Percentiles rank a stretch among this genome's conserved stretches.
These are phyloP conservation scores for Lobosporangium transversale DNA, from an alignment of 192 early-diverging fungal species.

Conservation along the genomic window DNA sequence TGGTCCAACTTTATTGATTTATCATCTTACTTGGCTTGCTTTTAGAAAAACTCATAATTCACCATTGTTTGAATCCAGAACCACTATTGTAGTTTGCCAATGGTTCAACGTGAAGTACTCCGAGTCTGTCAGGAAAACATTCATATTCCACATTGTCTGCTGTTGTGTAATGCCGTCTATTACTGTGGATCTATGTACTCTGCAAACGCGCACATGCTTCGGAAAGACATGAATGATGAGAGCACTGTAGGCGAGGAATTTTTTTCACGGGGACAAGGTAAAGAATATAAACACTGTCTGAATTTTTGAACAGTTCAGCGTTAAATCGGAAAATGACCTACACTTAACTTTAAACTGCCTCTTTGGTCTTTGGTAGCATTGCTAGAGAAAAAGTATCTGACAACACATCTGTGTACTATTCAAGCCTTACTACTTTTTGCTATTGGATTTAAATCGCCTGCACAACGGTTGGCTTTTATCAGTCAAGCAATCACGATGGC, in stretches of 20 bases:
- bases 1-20: background rate
- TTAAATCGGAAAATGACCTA: no score
- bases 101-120: constrained; percentile 44
- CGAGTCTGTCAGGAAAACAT: constrained; percentile 47
- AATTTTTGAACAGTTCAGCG: no score
- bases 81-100: constrained; percentile 29
- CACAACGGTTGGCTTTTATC: constrained; percentile 42
- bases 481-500: constrained; percentile 52
- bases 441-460: constrained; percentile 49
- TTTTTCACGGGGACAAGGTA: constrained; percentile 45
- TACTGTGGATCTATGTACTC: constrained; percentile 39
- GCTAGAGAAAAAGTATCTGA: constrained; percentile 49
- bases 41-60: no score
- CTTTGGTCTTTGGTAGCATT: constrained; percentile 13
- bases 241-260: constrained; percentile 46
- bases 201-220: constrained; percentile 9
- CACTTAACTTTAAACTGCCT: no score
- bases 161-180: constrained; percentile 49
- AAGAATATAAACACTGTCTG: background rate
- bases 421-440: constrained; percentile 45
- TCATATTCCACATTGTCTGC: constrained; percentile 43
- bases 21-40: no score
- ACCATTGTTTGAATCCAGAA: no score
- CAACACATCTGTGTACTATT: constrained; percentile 42
- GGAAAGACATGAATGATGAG: constrained; percentile 37